Evolutionary conservation across 495 filamentous ascomycete species (phyloP), one percentile per base, ranked within the genome.

Genomic region (Cenococcum geophilum): DNA sequence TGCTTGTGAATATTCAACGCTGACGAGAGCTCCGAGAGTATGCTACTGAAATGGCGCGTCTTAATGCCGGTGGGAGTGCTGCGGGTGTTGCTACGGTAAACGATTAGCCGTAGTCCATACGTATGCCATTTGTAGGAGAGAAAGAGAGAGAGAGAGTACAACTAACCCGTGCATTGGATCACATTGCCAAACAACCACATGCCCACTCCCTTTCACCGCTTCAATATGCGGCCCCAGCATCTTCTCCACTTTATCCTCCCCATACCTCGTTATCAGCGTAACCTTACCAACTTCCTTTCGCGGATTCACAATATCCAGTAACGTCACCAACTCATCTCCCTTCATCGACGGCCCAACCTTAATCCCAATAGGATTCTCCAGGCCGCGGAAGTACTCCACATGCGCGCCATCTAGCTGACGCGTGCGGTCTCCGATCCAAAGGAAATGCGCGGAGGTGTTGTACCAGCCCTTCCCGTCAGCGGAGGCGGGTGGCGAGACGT

Each of bases 391-490:
- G 78, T 90, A 98, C 76, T 98, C 93, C 60, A 98, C 84, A 74
- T 98, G 93, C 0, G 89, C 95, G 62, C 89, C 88, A 74, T 90
- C 84, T 25, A 97, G 79, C 70, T 97, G 92, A 34, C 93, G 84
- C 1, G 93, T 98, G 57, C 93, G 88, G 74, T 98, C 93, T 27
- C 93, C 93, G 70, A 98, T 92, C 93, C 93, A 98, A 68, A 98
- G 79, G 77, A 98, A 97, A 73, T 97, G 95, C 0, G 89, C 88
- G n/a, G 89, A 93, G 0, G 93, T 97, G 71, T 93, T 69, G 56
- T 70, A 78, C 75, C 68, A 78, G 82, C 87, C 88, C 79, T 89
- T 86, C 34, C 68, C 63, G 27, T 68, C 62, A 3, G 52, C 11
- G 6, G 64, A 62, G 8, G 25, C 11, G 4, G 36, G 48, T 6